Conservation (phyloP, 257 asterid genomes). For the Lavandula angustifolia region DNA sequence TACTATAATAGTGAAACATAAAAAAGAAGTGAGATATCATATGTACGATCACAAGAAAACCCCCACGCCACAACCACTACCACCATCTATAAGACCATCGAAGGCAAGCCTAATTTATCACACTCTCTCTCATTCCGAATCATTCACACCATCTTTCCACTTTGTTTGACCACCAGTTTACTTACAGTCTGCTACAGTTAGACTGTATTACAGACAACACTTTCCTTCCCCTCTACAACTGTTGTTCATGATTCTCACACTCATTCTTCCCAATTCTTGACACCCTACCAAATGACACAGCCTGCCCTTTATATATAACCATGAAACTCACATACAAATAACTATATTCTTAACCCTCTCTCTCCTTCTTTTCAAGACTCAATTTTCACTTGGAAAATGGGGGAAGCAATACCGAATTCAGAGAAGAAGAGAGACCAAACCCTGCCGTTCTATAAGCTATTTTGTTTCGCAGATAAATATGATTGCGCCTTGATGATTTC, state of each 20-base stretch:
- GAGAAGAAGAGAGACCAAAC: slow-evolving; percentile 57
- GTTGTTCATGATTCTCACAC: slow-evolving; percentile 19
- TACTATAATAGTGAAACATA: no score
- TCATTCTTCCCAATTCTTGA: no score
- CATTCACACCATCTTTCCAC: no score
- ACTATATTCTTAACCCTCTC: no score
- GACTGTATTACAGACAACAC: background rate
- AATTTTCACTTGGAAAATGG: slow-evolving; percentile 37
- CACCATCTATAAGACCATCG: slow-evolving; percentile 31
- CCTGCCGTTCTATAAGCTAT: slow-evolving; percentile 49
- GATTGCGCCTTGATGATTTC: slow-evolving; percentile 39
- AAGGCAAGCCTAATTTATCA: slow-evolving; percentile 14
- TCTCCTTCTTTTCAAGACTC: no score
- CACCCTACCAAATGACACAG: background rate
- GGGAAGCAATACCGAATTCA: slow-evolving; percentile 41
- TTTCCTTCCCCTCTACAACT: background rate
- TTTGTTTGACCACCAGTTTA: no score
- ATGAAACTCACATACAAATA: slow-evolving; percentile 4
- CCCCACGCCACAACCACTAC: no score
- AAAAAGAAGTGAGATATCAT: no score
- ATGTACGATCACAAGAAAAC: no score
- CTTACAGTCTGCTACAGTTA: background rate
- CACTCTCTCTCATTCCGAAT: background rate
- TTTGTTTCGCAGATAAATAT: slow-evolving; percentile 49
- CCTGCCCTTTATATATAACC: background rate